Base-by-base conservation (phyloP, 225 moss, liverwort and hornwort genomes). In the Anthoceros angustus region DNA sequence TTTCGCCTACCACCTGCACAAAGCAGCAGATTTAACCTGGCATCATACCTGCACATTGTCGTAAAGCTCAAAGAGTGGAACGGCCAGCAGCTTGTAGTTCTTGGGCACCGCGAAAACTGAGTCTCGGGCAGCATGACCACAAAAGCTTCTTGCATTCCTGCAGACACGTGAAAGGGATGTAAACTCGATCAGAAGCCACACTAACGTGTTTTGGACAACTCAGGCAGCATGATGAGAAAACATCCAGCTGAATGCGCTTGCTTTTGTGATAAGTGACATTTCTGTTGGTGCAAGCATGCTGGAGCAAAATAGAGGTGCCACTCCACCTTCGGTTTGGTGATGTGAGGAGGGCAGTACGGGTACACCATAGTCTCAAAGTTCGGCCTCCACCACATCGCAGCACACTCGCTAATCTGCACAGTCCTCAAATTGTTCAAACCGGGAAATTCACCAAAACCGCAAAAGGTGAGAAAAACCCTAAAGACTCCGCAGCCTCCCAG, bases 71-170 rank as follows among this genome's bases (percentile, higher is more conserved):
- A 98, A 98, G 63, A 98, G 71, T 62, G 95, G 95, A 73, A 98
- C 95, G 61, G 95, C 95, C 45, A 98, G 68, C 66, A 98, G 77
- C 84, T 98, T 98, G 42, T 91, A 72, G 70, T 98, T 98, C 65
- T 92, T 98, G 40, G 95, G 95, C 42, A 98, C 95, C 42, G 95
- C 95, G 74, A 98, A 98, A 92, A 98, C 69, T 98, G 95, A 76
- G 86, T 86, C 73, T 98, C 95, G 16, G 95, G 83, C 40, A 98
- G 68, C 41, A 82, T 80, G 20, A 98, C 95, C 64, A 98, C 95
- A 74, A 92, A 68, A 98, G 71, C 73, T 98, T 98, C 75, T 98
- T 98, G 75, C 95, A 98, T 79, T 98, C 95, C 95, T 98, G 80
- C 72, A 77, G 43, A 70, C 60, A 77, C 75, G 15, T 4, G 32